Evolutionary conservation across 2,329 filamentous ascomycete genomes (phyloP), one percentile per base, ranked within the genome.

Genomic region (Talaromyces sp.): DNA sequence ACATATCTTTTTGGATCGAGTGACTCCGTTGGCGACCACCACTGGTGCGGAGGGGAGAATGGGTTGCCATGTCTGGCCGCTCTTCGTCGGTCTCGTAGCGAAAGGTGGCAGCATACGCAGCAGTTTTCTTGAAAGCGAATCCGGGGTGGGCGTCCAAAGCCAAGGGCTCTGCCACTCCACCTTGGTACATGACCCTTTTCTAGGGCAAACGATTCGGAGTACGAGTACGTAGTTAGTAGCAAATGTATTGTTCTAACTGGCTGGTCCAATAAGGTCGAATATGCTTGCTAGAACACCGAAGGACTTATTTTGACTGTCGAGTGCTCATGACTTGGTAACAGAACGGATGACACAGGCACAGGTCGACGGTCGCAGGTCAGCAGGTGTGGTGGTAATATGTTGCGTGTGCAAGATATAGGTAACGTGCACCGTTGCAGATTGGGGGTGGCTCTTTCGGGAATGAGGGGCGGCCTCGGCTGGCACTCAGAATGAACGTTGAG

Each of bases 91-190:
- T 57, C 19, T 63, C 61, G 64, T 78, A 81, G 65, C 81, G 78
- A 68, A 81, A 77, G 67, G 79, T 73, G 66, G 78, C 76, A 67
- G 76, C 72, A 70, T 79, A 75, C 33, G 76, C 71, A 61, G 58
- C 52, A 31, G 72, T 72, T 43, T 72, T 71, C 68, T 79, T 78
- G 65, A 72, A 72, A 68, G 72, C 72, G 69, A 77, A 69, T 60
- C 70, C 68, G 67, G 74, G 73, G 69, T 70, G 70, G 47, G 72
- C 70, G 65, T 76, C 71, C 69, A 74, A 70, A 61, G 72, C 70
- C 70, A 76, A 67, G 67, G 70, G 70, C 69, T 77, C 73, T 69
- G 70, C 69, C 67, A 72, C 67, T 63, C 73, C 72, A 65, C 70
- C 70, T 54, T 74, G 73, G 68, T 72, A 76, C 76, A 78, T 78